Percentiles rank a stretch among this genome's conserved stretches.
These are phyloP conservation scores for Vaccinium vitisidaea DNA, from an alignment of 148 eudicot genomes.

Conservation along the genomic window DNA sequence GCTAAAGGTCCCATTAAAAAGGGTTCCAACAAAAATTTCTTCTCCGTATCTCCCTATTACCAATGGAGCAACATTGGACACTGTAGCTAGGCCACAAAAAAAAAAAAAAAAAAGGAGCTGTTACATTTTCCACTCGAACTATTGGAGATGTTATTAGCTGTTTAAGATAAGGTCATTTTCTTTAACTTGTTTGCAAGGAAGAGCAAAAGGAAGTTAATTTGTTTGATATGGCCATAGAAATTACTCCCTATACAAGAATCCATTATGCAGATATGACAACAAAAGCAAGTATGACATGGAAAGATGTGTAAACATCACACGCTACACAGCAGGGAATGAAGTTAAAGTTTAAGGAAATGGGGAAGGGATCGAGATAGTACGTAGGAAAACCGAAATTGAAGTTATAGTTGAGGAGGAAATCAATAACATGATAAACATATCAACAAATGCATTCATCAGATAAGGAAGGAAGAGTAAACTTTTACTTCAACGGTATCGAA, in stretches of 20 bases:
- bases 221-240: not conserved
- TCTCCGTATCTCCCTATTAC: not conserved
- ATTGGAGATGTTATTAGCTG: not conserved
- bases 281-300: not conserved
- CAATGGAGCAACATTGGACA: not conserved
- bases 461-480: not conserved
- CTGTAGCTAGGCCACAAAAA: not conserved
- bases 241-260: not conserved
- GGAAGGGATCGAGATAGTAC: not conserved
- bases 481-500: not conserved
- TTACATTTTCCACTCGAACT: not conserved
- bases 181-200: not conserved
- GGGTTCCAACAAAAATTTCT: not conserved
- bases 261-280: not conserved
- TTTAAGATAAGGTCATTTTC: not conserved
- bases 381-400: not conserved
- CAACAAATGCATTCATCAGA: not conserved
- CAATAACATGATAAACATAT: not conserved
- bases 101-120: not conserved
- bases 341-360: not conserved
- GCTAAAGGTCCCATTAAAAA: not conserved
- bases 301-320: not conserved
- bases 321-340: not conserved
- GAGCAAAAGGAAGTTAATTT: not conserved
- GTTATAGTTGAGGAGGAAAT: not conserved